A percentile compares a stretch with the other conserved stretches of the same genome.
Conservation (phyloP, 495 filamentous ascomycete species). For the Poronia punctata region DNA sequence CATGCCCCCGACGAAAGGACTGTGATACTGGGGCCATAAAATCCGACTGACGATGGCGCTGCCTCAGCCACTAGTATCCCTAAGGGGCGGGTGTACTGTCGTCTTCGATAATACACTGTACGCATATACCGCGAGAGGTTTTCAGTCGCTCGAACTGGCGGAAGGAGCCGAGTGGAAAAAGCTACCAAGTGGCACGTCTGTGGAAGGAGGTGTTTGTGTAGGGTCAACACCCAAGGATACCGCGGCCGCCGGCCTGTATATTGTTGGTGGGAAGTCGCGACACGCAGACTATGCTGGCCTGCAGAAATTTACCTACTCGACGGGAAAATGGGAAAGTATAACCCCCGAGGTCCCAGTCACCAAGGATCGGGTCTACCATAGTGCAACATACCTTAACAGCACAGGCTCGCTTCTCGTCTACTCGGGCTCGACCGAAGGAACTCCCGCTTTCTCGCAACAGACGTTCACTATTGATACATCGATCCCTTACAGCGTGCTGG, state of each 20-base stretch:
- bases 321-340: slow-evolving; percentile 68
- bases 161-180: slow-evolving; percentile 64
- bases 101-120: slow-evolving; percentile 82
- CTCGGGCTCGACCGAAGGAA: slow-evolving; percentile 60
- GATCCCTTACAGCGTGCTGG: slow-evolving; percentile 50
- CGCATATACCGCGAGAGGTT: slow-evolving; percentile 66
- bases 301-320: slow-evolving; percentile 74
- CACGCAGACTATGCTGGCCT: slow-evolving; percentile 62
- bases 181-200: slow-evolving; percentile 55
- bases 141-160: slow-evolving; percentile 64
- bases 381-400: slow-evolving; percentile 64
- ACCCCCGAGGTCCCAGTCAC: slow-evolving; percentile 46
- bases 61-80: slow-evolving; percentile 55
- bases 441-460: slow-evolving; percentile 50
- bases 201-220: slow-evolving; percentile 73
- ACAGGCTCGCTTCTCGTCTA: slow-evolving; percentile 73
- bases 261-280: slow-evolving; percentile 68
- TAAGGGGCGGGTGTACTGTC: slow-evolving; percentile 74
- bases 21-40: slow-evolving; percentile 12
- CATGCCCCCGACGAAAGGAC: background rate
- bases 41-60: slow-evolving; percentile 45
- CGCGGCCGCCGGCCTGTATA: slow-evolving; percentile 58
- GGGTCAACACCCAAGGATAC: slow-evolving; percentile 51
- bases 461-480: slow-evolving; percentile 67
- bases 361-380: slow-evolving; percentile 65